These are phyloP conservation scores for Fusarium sp. DNA, from an alignment of 2,329 filamentous ascomycete genomes.

Conservation along the genomic window DNA sequence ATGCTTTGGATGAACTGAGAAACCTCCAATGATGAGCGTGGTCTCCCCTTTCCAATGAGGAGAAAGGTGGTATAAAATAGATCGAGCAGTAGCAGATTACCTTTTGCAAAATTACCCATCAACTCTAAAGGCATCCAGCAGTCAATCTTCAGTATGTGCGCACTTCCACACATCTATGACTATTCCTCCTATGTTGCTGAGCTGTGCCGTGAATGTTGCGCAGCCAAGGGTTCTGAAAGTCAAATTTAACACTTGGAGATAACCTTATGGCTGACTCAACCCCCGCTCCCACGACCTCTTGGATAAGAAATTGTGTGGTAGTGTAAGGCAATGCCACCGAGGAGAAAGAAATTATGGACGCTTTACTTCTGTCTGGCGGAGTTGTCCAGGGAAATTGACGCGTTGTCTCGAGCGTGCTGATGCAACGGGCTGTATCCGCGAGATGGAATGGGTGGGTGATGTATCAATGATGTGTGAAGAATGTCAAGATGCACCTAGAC, in stretches of 20 bases:
- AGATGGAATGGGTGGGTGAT: constrained; percentile 7
- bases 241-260: constrained; percentile 3
- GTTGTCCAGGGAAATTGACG: constrained; percentile 1
- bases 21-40: background rate
- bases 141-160: constrained; percentile 15
- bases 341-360: background rate
- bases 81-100: background rate
- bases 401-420: background rate
- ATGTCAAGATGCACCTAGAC: background rate
- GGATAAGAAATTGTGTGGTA: background rate
- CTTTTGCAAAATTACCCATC: background rate
- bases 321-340: constrained; percentile 5
- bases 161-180: constrained; percentile 18
- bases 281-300: constrained; percentile 11
- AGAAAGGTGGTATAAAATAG: background rate
- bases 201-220: background rate
- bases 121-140: constrained; percentile 5
- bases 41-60: background rate
- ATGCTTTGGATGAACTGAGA: background rate
- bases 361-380: background rate
- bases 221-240: constrained; percentile 1
- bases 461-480: background rate
- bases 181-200: constrained; percentile 6
- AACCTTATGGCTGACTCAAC: constrained; percentile 15
- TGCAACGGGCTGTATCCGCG: background rate